These are phyloP conservation scores for Apiotrichum laibachii DNA, from an alignment of 1,284 basidiomycete genomes.

Conservation along the genomic window DNA sequence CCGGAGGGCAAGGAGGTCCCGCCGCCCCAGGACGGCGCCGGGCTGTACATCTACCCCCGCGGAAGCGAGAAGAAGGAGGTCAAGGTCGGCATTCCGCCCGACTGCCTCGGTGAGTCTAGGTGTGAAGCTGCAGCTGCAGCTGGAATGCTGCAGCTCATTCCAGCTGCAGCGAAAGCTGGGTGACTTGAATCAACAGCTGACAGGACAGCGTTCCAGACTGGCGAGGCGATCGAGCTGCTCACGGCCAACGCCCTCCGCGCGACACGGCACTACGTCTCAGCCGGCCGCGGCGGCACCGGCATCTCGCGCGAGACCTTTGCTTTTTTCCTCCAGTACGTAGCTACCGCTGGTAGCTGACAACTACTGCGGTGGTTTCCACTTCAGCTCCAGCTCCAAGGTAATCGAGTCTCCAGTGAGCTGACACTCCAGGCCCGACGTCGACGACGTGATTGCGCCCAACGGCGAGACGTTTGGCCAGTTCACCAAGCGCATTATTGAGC, in stretches of 20 bases:
- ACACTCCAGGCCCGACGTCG: constrained; percentile 62
- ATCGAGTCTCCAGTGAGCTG: neutral
- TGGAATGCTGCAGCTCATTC: no score
- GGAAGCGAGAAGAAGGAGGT: constrained; percentile 59
- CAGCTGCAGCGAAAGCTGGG: neutral
- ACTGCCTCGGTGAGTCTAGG: constrained; percentile 31
- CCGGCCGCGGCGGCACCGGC: constrained; percentile 35
- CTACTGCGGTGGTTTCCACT: neutral
- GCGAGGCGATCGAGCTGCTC: constrained; percentile 83
- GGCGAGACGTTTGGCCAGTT: constrained; percentile 81
- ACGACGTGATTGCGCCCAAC: constrained; percentile 63
- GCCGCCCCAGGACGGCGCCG: constrained; percentile 58
- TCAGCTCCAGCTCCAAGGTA: neutral
- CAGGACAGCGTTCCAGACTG: constrained; percentile 76
- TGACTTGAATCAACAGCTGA: neutral
- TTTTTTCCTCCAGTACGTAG: constrained; percentile 75
- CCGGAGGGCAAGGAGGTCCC: constrained; percentile 41
- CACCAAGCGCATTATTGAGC: constrained; percentile 72
- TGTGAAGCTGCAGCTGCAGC: no score
- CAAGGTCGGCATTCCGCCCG: constrained; percentile 76
- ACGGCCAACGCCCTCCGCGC: constrained; percentile 68
- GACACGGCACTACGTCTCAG: constrained; percentile 83
- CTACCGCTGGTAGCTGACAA: neutral
- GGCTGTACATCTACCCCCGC: constrained; percentile 83
- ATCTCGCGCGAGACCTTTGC: constrained; percentile 78